Evolutionary conservation across 352 stramenopile genomes (phyloP).

Genomic region (Phytophthora crassamura): DNA sequence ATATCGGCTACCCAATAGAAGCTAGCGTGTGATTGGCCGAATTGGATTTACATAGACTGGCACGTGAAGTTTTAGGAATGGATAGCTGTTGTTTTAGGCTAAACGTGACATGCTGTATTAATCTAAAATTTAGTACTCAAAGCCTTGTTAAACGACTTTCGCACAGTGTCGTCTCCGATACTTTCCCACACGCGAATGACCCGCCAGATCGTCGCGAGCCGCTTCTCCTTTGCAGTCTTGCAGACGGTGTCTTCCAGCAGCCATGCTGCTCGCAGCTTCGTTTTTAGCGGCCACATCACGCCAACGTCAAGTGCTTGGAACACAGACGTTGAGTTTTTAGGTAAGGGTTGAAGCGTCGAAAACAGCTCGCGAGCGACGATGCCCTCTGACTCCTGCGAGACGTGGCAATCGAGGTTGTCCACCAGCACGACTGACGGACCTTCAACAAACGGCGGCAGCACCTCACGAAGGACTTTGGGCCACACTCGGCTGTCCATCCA

Average conservation of each 20-base stretch:
- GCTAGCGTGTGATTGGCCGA: too few species aligned
- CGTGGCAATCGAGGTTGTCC: neutral
- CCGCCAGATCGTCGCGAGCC: neutral
- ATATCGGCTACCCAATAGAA: too few species aligned
- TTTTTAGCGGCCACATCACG: neutral
- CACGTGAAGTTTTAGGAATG: too few species aligned
- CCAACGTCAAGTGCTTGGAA: constrained; percentile 6
- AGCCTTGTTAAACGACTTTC: too few species aligned
- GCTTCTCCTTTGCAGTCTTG: neutral
- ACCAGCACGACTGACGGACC: neutral
- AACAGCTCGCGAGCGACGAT: neutral
- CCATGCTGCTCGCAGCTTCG: neutral
- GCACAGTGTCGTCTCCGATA: neutral
- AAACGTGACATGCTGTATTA: too few species aligned
- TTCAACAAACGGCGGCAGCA: neutral
- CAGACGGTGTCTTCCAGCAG: neutral
- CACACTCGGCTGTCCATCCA: neutral
- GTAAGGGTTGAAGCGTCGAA: neutral
- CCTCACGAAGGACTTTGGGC: neutral
- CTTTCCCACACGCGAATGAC: neutral
- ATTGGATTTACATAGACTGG: too few species aligned
- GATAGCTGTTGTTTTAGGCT: too few species aligned
- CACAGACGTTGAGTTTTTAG: constrained; percentile 2
- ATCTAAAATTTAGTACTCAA: too few species aligned
- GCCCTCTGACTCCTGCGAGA: neutral